These are phyloP conservation scores for Ophiosphaerella herpotricha DNA, from an alignment of 2,329 filamentous ascomycete species.

Conservation along the genomic window DNA sequence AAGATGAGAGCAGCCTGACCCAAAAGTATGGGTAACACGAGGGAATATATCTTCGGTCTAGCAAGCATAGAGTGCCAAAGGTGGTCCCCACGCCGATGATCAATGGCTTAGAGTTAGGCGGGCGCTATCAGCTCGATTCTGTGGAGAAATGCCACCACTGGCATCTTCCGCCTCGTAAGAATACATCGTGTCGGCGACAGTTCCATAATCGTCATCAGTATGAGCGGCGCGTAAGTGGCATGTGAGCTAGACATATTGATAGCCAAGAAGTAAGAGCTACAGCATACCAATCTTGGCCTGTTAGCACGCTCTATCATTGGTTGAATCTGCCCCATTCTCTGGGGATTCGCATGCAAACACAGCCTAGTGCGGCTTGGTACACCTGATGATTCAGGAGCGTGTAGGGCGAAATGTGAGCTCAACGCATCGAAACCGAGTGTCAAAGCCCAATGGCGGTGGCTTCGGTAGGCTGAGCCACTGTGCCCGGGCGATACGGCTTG, in stretches of 20 bases:
- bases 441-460: slow-evolving; percentile 19
- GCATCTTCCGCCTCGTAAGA: slow-evolving; percentile 17
- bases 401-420: slow-evolving; percentile 10
- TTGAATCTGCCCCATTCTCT: neutral
- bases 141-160: slow-evolving; percentile 27
- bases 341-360: slow-evolving; percentile 13
- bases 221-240: slow-evolving; percentile 18
- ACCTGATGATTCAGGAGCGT: slow-evolving; percentile 10
- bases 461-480: slow-evolving; percentile 17
- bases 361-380: slow-evolving; percentile 19
- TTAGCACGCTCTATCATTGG: slow-evolving; percentile 14
- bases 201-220: slow-evolving; percentile 22
- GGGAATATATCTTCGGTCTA: slow-evolving; percentile 18
- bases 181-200: slow-evolving; percentile 12
- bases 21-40: slow-evolving; percentile 20
- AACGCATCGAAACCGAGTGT: slow-evolving; percentile 14
- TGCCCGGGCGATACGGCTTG: slow-evolving; percentile 19
- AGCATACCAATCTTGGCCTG: slow-evolving; percentile 17
- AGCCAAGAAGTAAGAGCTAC: slow-evolving; percentile 5
- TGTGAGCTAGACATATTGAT: slow-evolving; percentile 10
- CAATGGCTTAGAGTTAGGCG: slow-evolving; percentile 8
- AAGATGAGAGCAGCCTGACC: slow-evolving; percentile 12
- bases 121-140: slow-evolving; percentile 12
- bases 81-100: slow-evolving; percentile 14
- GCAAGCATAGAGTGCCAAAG: slow-evolving; percentile 9